Percentiles rank a stretch among this genome's conserved stretches.
phyloP scores from a whole-genome alignment of 805 yeast species.

The Lipomyces sp. region DNA sequence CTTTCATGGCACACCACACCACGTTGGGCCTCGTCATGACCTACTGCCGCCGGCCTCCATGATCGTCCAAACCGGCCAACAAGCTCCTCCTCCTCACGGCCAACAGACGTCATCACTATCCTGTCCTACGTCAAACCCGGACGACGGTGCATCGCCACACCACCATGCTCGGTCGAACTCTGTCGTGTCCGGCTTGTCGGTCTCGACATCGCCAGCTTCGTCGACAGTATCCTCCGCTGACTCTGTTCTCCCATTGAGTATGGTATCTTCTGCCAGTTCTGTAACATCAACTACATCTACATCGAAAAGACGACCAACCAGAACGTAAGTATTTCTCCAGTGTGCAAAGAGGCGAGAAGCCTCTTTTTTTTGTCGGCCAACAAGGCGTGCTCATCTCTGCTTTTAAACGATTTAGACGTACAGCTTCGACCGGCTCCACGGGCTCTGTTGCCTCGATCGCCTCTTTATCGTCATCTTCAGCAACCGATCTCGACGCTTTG shows the following conservation, averaged over 20 bases:
- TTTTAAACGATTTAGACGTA: slow-evolving; percentile 16
- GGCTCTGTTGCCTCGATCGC: slow-evolving; percentile 29
- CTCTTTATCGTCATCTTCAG: slow-evolving; percentile 23
- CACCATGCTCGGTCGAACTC: slow-evolving; percentile 10
- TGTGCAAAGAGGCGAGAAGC: too few species aligned
- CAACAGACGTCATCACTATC: slow-evolving; percentile 5
- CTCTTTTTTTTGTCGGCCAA: too few species aligned
- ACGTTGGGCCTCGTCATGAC: slow-evolving; percentile 15
- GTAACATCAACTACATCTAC: slow-evolving; percentile 14
- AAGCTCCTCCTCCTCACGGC: slow-evolving; percentile 7
- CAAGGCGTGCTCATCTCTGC: not conserved
- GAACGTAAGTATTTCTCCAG: slow-evolving; percentile 23
- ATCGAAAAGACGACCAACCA: slow-evolving; percentile 25
- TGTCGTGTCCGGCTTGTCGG: not conserved
- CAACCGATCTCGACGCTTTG: slow-evolving; percentile 33
- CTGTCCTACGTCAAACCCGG: slow-evolving; percentile 9
- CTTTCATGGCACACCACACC: not conserved
- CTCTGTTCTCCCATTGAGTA: not conserved
- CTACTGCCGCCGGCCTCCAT: slow-evolving; percentile 14
- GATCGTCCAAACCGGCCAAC: slow-evolving; percentile 10
- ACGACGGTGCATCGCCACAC: slow-evolving; percentile 3
- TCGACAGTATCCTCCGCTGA: slow-evolving; percentile 13
- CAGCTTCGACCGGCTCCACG: slow-evolving; percentile 34
- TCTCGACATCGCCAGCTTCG: slow-evolving; percentile 15
- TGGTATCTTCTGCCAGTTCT: not conserved